These are phyloP conservation scores for Rhamnella rubrinervis DNA, from an alignment of 331 rosid species.

Conservation along the genomic window DNA sequence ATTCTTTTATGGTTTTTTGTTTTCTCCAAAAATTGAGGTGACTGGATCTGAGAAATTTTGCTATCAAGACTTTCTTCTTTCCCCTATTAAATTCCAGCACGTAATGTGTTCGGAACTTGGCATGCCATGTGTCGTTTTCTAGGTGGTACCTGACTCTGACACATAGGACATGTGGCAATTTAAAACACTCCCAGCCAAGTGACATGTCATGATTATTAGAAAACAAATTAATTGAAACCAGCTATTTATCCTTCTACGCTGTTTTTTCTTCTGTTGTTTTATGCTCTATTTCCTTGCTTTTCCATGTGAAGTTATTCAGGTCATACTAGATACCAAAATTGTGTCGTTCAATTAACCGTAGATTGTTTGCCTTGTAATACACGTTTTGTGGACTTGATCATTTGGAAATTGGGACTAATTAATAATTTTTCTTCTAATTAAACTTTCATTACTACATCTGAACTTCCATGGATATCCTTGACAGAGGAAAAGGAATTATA, in stretches of 20 bases:
- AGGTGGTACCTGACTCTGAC: conserved; percentile 35
- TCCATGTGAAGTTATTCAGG: too few species aligned
- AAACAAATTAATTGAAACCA: not conserved
- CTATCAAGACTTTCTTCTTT: not conserved
- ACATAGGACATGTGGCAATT: conserved; percentile 33
- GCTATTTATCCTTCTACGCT: conserved; percentile 2
- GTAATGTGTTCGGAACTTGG: conserved; percentile 11
- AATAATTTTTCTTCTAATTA: too few species aligned
- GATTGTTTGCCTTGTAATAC: too few species aligned
- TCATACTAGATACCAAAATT: too few species aligned
- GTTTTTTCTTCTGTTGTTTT: not conserved
- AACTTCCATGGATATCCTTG: too few species aligned
- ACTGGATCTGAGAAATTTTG: not conserved
- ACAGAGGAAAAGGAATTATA: too few species aligned
- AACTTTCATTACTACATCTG: too few species aligned
- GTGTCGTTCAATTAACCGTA: too few species aligned
- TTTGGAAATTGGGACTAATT: too few species aligned
- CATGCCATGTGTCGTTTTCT: conserved; percentile 30
- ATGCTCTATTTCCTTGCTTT: not conserved
- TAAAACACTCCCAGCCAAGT: conserved; percentile 5
- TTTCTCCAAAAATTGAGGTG: not conserved
- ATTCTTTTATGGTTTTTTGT: not conserved
- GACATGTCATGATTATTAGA: conserved; percentile 20
- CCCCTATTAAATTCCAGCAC: conserved; percentile 10
- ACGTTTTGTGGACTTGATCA: too few species aligned